Conservation (phyloP, 495 filamentous ascomycete genomes). For the Cairneyella variabilis region DNA sequence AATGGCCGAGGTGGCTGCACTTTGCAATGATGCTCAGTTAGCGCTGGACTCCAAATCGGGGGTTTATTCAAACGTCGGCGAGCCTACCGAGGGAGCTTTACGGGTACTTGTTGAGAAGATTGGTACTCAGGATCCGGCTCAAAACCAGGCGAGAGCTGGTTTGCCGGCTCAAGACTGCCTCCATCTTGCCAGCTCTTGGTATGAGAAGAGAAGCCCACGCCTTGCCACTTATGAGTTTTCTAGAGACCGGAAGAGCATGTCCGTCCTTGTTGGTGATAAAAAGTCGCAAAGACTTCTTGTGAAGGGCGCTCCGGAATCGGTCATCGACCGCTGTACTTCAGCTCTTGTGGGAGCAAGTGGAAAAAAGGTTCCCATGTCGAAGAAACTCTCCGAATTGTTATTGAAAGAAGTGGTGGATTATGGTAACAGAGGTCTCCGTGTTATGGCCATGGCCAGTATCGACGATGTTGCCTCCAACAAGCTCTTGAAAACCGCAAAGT, state of each 20-base stretch:
- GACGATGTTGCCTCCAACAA: slow-evolving; percentile 68
- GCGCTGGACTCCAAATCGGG: slow-evolving; percentile 71
- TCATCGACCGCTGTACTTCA: slow-evolving; percentile 86
- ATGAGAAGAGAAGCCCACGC: slow-evolving; percentile 68
- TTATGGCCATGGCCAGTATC: slow-evolving; percentile 85
- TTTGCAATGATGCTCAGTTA: slow-evolving; percentile 88
- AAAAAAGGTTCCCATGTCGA: slow-evolving; percentile 64
- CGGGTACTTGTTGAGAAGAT: slow-evolving; percentile 93
- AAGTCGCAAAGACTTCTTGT: slow-evolving; percentile 78
- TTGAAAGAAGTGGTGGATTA: slow-evolving; percentile 79
- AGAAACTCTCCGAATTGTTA: slow-evolving; percentile 63
- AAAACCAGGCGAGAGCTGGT: slow-evolving; percentile 51
- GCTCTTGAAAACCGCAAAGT: slow-evolving; percentile 68
- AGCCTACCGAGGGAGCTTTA: slow-evolving; percentile 93
- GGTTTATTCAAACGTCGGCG: slow-evolving; percentile 81
- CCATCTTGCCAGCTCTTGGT: slow-evolving; percentile 66
- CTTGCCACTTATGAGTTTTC: slow-evolving; percentile 96
- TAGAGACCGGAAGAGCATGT: slow-evolving; percentile 98
- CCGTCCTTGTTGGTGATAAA: slow-evolving; percentile 74
- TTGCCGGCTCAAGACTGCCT: slow-evolving; percentile 63
- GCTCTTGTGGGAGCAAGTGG: slow-evolving; percentile 71
- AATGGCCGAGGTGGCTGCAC: slow-evolving; percentile 80
- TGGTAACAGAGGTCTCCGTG: slow-evolving; percentile 86
- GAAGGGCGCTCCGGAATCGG: slow-evolving; percentile 93
- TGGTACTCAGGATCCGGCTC: slow-evolving; percentile 56